phyloP scores from a whole-genome alignment of 495 filamentous ascomycete genomes.

The Bacidia rubella region DNA sequence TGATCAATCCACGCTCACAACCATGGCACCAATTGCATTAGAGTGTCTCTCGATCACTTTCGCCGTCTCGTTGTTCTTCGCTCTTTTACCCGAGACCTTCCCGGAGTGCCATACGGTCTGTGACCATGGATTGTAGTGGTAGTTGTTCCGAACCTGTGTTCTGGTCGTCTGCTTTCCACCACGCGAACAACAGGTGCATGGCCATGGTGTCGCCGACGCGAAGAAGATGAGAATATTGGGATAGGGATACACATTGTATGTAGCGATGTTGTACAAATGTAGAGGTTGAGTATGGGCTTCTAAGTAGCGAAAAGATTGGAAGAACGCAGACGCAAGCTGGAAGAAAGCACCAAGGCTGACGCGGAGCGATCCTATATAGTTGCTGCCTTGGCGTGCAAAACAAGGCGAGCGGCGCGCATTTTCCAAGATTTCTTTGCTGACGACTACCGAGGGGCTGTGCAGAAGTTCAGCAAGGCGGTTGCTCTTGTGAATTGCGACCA shows the following conservation, averaged over 20 bases:
- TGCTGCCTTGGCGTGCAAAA: not conserved
- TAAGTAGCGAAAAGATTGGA: not conserved
- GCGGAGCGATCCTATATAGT: not conserved
- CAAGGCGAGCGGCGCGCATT: not conserved
- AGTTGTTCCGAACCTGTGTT: not conserved
- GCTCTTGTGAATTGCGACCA: not conserved
- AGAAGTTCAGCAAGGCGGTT: not conserved
- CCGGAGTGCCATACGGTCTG: not conserved
- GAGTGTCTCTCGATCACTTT: no score
- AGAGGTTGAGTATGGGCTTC: not conserved
- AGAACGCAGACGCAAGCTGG: not conserved
- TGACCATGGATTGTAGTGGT: not conserved
- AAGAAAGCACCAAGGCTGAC: not conserved
- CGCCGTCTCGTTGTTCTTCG: not conserved
- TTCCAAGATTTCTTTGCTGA: not conserved
- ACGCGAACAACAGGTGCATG: not conserved
- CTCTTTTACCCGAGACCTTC: not conserved
- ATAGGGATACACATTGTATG: not conserved
- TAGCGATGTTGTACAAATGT: not conserved
- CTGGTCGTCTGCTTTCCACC: not conserved
- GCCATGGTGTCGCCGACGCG: not conserved
- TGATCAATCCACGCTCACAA: no score
- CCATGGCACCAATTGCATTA: no score
- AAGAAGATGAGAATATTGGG: not conserved
- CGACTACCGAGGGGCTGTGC: not conserved